phyloP scores from a whole-genome alignment of 139 green algal genomes.

The Diplosphaera chodatii region DNA sequence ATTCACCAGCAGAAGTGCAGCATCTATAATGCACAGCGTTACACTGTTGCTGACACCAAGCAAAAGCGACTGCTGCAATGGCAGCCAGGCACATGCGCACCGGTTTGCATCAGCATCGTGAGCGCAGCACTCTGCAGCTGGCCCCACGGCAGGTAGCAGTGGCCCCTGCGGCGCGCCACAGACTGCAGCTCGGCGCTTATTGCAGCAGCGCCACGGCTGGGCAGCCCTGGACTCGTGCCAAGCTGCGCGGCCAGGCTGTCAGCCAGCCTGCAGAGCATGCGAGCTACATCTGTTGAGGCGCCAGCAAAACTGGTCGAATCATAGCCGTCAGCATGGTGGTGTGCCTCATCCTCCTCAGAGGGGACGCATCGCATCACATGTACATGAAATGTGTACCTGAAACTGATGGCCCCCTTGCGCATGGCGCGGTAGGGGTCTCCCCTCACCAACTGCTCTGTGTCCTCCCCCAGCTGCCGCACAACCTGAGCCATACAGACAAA shows the following conservation, averaged over 20 bases:
- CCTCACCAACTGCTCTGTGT: slow-evolving; percentile 7
- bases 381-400: too few species aligned
- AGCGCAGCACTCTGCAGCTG: slow-evolving; percentile 9
- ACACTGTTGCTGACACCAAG: too few species aligned
- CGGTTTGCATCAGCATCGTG: slow-evolving; percentile 12
- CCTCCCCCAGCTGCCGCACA: neutral
- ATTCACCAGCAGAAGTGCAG: neutral
- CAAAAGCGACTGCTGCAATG: too few species aligned
- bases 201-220: slow-evolving; percentile 21
- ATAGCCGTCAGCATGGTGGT: too few species aligned
- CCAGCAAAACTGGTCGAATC: too few species aligned
- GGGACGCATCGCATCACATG: too few species aligned
- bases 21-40: too few species aligned
- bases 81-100: too few species aligned
- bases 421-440: slow-evolving; percentile 17
- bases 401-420: neutral
- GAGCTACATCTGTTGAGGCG: neutral
- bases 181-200: slow-evolving; percentile 22
- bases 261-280: slow-evolving; percentile 1
- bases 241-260: slow-evolving; percentile 30
- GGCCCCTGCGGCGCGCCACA: slow-evolving; percentile 24
- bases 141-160: slow-evolving; percentile 42
- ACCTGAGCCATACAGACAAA: slow-evolving; percentile 7
- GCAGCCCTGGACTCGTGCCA: slow-evolving; percentile 12
- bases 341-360: too few species aligned